Evolutionary conservation across 1,284 basidiomycete species (phyloP), one percentile per base, ranked within the genome.

Genomic region (Ustilago esculenta): DNA sequence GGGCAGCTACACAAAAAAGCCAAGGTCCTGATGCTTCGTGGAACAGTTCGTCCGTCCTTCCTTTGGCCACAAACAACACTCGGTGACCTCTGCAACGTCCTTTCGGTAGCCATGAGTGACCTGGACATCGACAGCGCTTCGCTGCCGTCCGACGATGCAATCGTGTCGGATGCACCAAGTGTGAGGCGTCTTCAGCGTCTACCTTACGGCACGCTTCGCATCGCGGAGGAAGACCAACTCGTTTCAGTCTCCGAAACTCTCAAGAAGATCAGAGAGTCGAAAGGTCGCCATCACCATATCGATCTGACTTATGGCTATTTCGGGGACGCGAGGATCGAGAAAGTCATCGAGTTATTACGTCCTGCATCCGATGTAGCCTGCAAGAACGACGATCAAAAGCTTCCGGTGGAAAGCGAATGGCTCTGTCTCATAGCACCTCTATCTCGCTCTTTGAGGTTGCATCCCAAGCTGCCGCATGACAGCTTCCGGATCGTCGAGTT

Each of bases 231-330:
- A 15, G 64, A 66, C 37, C 51, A 61, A 36, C 30, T 44, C 5
- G 40, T 52, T 1, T 39, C 52, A 6, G 30, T 30, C 9, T 35
- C 56, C 0, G 9, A 30, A 14, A 37, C 40, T 1, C 32, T 41
- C 3, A 9, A 36, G 2, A n/a, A 20, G 1, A 50, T 63, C 23
- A 24, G 35, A 8, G 18, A 17, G 8, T 37, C 44, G 14, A 21
- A 35, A 9, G 57, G 49, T 12, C 52, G 47, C 15, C 46, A 53
- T 23, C 64, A 67, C n/a, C n/a, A 20, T 0, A 49, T 68, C 17
- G 15, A 21, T n/a, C 15, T 68, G 2, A n/a, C 25, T 18, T 43
- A 54, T 23, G 32, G 45, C 14, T 34, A 58, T 3, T 54, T 68
- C 0, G 58, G 46, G 18, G 65, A 68, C 20, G 23, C 10, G 6